Base-by-base conservation (phyloP, 257 asterid genomes). In the Haberlea rhodopensis region DNA sequence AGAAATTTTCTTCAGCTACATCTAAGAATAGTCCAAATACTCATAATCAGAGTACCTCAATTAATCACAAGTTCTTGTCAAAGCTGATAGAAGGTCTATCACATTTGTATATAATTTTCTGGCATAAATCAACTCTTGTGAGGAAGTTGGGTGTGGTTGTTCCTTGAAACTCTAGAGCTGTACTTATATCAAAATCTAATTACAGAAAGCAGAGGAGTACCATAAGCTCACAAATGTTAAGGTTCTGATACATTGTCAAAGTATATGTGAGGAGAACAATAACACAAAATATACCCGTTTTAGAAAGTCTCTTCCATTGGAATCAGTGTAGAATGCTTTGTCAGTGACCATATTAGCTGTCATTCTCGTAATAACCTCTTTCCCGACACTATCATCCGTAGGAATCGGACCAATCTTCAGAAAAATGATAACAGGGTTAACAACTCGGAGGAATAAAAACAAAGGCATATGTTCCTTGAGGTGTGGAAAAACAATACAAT, bases 261-360 rank as follows among this genome's bases (percentile, higher is more conserved):
- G 45, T 32, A 52, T 45, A 28, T 20, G 52, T 3, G 22, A 45
- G 27, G 20, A 60, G 57, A 68, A 23, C 20, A 69, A 57, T 20
- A 70, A 58, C 28, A 16, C 32, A 23, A 32, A 60, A 66, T 56
- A 21, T 80, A 90, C 97, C 85, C 97, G 77, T 81, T 85, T 84
- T 34, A 90, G 76, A 69, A 90, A 90, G 87, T 90, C 97, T 69
- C 97, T 90, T 64, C 86, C 97, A 37, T 90, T 90, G 69, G 97
- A 90, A 60, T 90, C 97, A 9, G 95, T 90, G 55, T 82, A 82
- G 75, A 87, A 90, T 73, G 78, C 85, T 73, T 81, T 75, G 68
- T 85, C 54, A 6, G 95, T 84, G 63, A 53, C 91, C 96, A 90
- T 85, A 69, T 90, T 78, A 52, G 95, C 75, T 22, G 88, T 75